Conservation (phyloP, 2,329 filamentous ascomycete genomes). For the Colletotrichum sp. region DNA sequence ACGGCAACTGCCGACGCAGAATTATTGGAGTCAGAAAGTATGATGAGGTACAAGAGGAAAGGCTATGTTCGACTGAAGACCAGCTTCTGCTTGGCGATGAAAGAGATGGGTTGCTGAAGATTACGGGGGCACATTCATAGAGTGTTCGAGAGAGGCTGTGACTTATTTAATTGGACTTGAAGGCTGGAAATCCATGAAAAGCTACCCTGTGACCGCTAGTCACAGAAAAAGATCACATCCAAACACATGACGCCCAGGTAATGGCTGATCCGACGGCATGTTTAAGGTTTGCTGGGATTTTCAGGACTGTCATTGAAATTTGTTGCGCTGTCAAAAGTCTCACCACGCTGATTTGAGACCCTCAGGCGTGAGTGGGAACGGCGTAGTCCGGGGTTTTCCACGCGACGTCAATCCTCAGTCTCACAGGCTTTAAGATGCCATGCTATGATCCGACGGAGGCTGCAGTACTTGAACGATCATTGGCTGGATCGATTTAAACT, state of each 20-base stretch:
- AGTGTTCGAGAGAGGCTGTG: not conserved
- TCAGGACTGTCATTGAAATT: not conserved
- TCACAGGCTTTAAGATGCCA: not conserved
- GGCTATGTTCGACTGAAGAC: not conserved
- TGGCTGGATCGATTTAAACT: not conserved
- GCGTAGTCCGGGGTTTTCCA: not conserved
- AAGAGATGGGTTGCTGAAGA: not conserved
- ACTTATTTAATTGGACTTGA: not conserved
- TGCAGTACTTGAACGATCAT: not conserved
- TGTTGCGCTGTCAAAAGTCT: not conserved
- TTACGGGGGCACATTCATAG: not conserved
- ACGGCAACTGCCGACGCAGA: fast-evolving
- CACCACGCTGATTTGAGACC: not conserved
- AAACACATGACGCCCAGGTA: not conserved
- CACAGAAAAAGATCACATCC: not conserved
- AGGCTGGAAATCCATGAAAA: not conserved
- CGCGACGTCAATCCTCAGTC: not conserved
- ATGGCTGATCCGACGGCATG: not conserved
- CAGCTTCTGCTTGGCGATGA: not conserved
- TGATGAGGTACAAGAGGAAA: not conserved
- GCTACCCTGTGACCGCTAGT: not conserved
- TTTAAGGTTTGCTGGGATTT: not conserved
- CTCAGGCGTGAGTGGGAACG: not conserved
- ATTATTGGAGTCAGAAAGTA: not conserved
- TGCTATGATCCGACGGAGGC: not conserved